phyloP scores from a whole-genome alignment of 2,329 filamentous ascomycete genomes.

The Pestalotiopsis sp. region DNA sequence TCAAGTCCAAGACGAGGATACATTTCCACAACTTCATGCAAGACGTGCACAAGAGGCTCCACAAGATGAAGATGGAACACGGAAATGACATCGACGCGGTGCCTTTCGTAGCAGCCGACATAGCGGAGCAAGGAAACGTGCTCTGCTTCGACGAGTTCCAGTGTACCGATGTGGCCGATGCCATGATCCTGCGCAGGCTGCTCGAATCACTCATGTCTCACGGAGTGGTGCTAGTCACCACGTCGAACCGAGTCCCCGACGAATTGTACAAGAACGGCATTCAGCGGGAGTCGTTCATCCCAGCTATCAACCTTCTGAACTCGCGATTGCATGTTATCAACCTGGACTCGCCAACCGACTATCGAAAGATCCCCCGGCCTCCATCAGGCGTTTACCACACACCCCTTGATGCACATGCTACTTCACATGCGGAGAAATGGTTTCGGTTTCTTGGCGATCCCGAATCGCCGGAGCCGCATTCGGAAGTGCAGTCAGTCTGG shows the following conservation, averaged over 20 bases:
- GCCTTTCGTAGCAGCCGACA: constrained; percentile 91
- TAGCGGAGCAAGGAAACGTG: constrained; percentile 81
- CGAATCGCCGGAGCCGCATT: constrained; percentile 71
- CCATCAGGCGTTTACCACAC: constrained; percentile 94
- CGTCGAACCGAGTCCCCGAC: constrained; percentile 93
- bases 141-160: constrained; percentile 99
- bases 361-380: constrained; percentile 93
- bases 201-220: constrained; percentile 93
- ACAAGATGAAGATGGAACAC: constrained; percentile 85
- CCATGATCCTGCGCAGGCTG: constrained; percentile 91
- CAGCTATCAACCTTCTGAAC: constrained; percentile 91
- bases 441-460: constrained; percentile 91
- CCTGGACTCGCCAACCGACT: constrained; percentile 92
- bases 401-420: constrained; percentile 76
- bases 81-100: constrained; percentile 89
- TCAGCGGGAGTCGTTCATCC: constrained; percentile 91
- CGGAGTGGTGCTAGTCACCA: constrained; percentile 94
- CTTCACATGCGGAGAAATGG: constrained; percentile 88
- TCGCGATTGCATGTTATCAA: constrained; percentile 84
- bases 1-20: constrained; percentile 84
- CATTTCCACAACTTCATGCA: constrained; percentile 99
- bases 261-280: constrained; percentile 98
- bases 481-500: constrained; percentile 85
- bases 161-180: constrained; percentile 96
- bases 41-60: constrained; percentile 87